Conservation (phyloP, 78 protist species). For the Polysphondylium violaceum region DNA sequence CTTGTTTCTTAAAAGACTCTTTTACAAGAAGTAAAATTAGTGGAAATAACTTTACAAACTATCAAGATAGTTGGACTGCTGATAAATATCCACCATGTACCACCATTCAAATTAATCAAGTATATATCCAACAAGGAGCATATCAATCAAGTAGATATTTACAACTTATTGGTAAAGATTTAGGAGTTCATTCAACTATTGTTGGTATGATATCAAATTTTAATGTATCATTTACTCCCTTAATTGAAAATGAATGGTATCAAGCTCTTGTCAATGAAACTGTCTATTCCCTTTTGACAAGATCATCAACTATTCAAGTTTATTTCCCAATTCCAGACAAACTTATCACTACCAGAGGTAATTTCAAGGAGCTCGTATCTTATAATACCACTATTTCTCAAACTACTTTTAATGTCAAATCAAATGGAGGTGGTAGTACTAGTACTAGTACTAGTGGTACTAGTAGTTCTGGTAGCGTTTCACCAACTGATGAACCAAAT, state of each 20-base stretch:
- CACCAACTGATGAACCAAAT: neutral
- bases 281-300: neutral
- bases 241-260: neutral
- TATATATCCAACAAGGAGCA: neutral
- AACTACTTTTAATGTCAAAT: neutral
- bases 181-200: neutral
- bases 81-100: constrained; percentile 14
- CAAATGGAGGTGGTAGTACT: no score
- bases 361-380: neutral
- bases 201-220: neutral
- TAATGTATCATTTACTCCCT: neutral
- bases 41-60: constrained; percentile 13
- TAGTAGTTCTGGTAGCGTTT: neutral
- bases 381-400: neutral
- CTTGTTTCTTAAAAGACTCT: neutral
- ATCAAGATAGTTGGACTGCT: neutral
- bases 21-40: neutral
- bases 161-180: neutral
- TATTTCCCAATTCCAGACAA: neutral
- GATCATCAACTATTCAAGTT: neutral
- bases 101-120: neutral
- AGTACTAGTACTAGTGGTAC: no score
- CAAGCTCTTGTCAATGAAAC: neutral
- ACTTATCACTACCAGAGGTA: neutral
- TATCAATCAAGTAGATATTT: neutral